Conservation (phyloP, 257 asterid genomes). For the Capsicum rhomboideum region DNA sequence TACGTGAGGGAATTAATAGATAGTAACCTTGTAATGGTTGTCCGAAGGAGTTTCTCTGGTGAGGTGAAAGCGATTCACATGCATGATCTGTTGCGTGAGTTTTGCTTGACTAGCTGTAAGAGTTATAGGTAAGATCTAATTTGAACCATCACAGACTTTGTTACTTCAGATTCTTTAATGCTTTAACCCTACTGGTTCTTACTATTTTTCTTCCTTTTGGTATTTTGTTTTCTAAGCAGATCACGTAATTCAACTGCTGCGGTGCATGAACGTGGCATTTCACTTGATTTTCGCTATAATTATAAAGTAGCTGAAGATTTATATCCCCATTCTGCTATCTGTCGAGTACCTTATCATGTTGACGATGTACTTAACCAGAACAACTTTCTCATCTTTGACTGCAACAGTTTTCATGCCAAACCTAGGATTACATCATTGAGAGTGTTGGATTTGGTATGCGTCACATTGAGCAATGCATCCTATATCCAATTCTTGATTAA, state of each 20-base stretch:
- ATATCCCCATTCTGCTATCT: neutral
- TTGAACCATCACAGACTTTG: neutral
- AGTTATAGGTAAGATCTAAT: neutral
- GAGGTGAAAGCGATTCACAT: neutral
- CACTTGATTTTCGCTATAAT: neutral
- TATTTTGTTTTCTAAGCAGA: neutral
- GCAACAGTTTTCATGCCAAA: neutral
- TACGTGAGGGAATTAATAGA: no score
- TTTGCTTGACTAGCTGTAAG: neutral
- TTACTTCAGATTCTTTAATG: neutral
- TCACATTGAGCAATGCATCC: no score
- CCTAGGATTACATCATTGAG: neutral
- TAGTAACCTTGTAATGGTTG: no score
- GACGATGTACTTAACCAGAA: neutral
- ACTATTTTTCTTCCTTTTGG: neutral
- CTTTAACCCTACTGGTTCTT: neutral
- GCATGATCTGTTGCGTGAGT: slow-evolving; percentile 10
- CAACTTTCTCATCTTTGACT: neutral
- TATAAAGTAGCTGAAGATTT: neutral
- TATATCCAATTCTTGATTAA: no score
- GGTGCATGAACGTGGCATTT: neutral
- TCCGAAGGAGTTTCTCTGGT: no score
- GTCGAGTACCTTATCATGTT: neutral
- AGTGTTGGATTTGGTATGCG: neutral
- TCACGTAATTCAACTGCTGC: neutral